Conservation (phyloP, 2,329 filamentous ascomycete species). For the Chaetomium olivaceum region DNA sequence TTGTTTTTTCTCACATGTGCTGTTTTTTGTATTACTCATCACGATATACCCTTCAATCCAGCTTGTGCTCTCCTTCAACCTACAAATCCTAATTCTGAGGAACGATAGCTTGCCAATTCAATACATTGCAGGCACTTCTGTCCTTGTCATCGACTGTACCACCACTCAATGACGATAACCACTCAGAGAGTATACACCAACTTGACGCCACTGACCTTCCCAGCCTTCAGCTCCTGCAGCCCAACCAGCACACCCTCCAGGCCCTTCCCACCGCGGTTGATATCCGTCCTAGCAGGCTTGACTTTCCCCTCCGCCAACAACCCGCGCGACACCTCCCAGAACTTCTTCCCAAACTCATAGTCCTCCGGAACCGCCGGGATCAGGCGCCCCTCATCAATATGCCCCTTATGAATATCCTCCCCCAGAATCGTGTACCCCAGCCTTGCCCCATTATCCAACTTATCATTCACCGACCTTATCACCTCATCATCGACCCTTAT, state of each 20-base stretch:
- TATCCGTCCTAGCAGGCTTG: constrained; percentile 36
- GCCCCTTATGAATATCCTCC: constrained; percentile 37
- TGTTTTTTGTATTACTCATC: background rate
- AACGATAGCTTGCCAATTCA: background rate
- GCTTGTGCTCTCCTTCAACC: background rate
- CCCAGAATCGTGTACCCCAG: constrained; percentile 46
- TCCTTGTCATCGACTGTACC: background rate
- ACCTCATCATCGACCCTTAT: constrained; percentile 15
- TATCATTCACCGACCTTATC: constrained; percentile 17
- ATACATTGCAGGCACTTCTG: background rate
- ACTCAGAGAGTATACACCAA: constrained; percentile 39
- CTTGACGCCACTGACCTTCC: constrained; percentile 43
- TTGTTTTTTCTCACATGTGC: background rate
- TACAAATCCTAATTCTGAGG: background rate
- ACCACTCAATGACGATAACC: background rate
- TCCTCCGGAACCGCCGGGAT: constrained; percentile 36
- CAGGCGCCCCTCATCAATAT: background rate
- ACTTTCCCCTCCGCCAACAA: constrained; percentile 41
- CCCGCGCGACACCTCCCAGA: constrained; percentile 37
- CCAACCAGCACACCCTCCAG: constrained; percentile 38
- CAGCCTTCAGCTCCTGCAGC: constrained; percentile 36
- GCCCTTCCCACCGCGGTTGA: constrained; percentile 36
- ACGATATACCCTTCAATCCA: constrained; percentile 9
- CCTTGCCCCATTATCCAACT: constrained; percentile 31
- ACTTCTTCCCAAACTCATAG: constrained; percentile 39